Evolutionary conservation across 2,329 filamentous ascomycete species (phyloP).

Genomic region (Sclerotinia borealis): DNA sequence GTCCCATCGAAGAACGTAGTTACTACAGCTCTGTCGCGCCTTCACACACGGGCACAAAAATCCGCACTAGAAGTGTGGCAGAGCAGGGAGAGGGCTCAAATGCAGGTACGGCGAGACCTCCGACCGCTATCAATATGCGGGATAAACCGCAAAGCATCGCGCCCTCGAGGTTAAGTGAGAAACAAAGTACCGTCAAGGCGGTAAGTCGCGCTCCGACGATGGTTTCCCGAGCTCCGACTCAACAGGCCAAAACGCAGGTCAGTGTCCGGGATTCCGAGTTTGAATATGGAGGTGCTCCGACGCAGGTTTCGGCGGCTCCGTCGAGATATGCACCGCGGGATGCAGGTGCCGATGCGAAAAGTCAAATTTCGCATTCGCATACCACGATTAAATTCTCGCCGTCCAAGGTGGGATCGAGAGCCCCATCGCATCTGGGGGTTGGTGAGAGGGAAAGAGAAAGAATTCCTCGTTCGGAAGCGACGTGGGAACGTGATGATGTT

Average conservation of each 20-base stretch:
- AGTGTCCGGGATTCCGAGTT: constrained; percentile 1
- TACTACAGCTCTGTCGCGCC: neutral
- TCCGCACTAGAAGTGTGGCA: neutral
- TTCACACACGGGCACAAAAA: neutral
- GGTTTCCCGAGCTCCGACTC: neutral
- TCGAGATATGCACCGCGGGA: too few relatives aligned
- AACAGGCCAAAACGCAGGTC: neutral
- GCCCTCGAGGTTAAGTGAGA: neutral
- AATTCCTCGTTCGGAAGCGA: constrained; percentile 1
- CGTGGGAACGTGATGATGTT: constrained; percentile 6
- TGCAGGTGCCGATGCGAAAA: neutral
- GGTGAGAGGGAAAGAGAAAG: neutral
- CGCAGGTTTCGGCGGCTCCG: neutral
- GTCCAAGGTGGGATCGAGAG: neutral
- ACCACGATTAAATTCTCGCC: constrained; percentile 8
- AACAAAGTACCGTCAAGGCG: constrained; percentile 1
- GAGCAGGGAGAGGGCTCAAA: neutral
- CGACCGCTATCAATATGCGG: neutral
- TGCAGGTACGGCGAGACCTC: constrained; percentile 4
- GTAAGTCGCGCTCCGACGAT: neutral
- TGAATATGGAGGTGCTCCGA: neutral
- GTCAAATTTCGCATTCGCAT: neutral
- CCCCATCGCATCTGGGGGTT: neutral
- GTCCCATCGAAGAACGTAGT: constrained; percentile 1
- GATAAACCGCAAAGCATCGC: constrained; percentile 1